These are phyloP conservation scores for Pseudozyma tsukubaensis DNA, from an alignment of 1,284 basidiomycete genomes.

Conservation along the genomic window DNA sequence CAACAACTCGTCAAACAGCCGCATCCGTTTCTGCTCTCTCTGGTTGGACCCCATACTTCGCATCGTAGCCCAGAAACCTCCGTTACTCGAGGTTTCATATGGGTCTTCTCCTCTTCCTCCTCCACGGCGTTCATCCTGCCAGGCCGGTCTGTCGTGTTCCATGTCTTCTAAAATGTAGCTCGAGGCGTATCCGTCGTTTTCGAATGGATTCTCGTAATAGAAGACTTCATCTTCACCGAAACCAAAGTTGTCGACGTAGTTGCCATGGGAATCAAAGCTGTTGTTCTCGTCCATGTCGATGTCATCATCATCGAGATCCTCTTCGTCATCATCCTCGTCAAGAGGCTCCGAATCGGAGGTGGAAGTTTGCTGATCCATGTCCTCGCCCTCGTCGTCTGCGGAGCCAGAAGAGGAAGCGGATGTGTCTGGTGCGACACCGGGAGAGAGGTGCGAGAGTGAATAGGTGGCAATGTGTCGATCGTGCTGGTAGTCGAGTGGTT, in stretches of 20 bases:
- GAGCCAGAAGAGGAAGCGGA: background rate
- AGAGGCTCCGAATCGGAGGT: too few relatives aligned
- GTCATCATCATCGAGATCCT: background rate
- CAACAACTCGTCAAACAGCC: constrained; percentile 25
- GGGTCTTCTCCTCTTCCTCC: too few relatives aligned
- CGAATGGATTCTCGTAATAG: background rate
- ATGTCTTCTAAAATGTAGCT: too few relatives aligned
- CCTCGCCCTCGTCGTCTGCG: background rate
- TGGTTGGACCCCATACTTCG: background rate
- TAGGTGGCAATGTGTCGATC: constrained; percentile 33
- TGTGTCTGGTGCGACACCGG: constrained; percentile 2
- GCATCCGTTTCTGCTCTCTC: constrained; percentile 7
- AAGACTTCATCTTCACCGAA: too few relatives aligned
- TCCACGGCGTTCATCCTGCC: too few relatives aligned
- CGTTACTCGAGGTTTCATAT: background rate
- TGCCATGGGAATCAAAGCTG: background rate
- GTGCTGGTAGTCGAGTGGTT: constrained; percentile 17
- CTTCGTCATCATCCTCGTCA: background rate
- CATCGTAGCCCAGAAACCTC: background rate
- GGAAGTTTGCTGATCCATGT: too few relatives aligned
- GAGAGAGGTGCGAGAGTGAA: constrained; percentile 16
- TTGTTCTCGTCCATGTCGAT: background rate
- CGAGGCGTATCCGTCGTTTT: constrained; percentile 15
- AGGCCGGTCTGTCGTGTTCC: background rate
- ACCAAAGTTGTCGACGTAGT: constrained; percentile 3